Evolutionary conservation across 2,329 filamentous ascomycete species (phyloP).

Genomic region (Verticillium alfalfae): DNA sequence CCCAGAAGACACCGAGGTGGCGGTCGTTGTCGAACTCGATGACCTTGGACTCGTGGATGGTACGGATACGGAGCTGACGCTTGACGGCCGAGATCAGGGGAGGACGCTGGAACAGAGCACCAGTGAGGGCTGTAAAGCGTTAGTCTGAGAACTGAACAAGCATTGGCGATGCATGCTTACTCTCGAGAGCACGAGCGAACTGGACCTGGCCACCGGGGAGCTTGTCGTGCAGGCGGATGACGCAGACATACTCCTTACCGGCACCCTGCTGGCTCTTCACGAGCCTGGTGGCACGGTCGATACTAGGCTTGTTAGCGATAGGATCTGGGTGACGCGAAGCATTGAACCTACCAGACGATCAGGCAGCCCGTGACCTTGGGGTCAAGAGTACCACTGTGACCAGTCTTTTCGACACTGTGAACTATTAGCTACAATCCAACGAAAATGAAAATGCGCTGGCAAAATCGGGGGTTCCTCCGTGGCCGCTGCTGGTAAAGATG

Average conservation of each 20-base stretch:
- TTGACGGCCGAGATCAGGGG: slow-evolving; percentile 98
- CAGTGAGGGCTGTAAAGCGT: slow-evolving; percentile 58
- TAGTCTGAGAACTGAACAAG: not conserved
- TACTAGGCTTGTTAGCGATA: slow-evolving; percentile 25
- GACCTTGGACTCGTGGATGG: slow-evolving; percentile 94
- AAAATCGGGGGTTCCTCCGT: not conserved
- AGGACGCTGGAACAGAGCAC: slow-evolving; percentile 93
- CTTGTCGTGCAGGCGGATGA: slow-evolving; percentile 93
- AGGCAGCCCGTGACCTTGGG: slow-evolving; percentile 96
- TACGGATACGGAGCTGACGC: slow-evolving; percentile 95
- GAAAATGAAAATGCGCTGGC: not conserved
- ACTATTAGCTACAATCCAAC: not conserved
- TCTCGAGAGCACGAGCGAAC: slow-evolving; percentile 90
- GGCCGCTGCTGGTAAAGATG: not conserved
- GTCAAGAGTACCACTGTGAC: slow-evolving; percentile 96
- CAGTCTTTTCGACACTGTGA: slow-evolving; percentile 82
- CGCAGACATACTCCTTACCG: slow-evolving; percentile 97
- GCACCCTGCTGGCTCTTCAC: slow-evolving; percentile 99
- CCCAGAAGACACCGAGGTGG: slow-evolving; percentile 97
- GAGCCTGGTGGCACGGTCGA: slow-evolving; percentile 93
- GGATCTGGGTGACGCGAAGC: not conserved
- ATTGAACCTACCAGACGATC: slow-evolving; percentile 63
- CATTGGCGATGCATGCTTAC: slow-evolving; percentile 1
- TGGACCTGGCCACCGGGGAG: slow-evolving; percentile 89
- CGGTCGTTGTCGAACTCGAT: slow-evolving; percentile 98